Evolutionary conservation across 495 filamentous ascomycete species (phyloP), one percentile per base, ranked within the genome.

Genomic region (Daldinia loculata): DNA sequence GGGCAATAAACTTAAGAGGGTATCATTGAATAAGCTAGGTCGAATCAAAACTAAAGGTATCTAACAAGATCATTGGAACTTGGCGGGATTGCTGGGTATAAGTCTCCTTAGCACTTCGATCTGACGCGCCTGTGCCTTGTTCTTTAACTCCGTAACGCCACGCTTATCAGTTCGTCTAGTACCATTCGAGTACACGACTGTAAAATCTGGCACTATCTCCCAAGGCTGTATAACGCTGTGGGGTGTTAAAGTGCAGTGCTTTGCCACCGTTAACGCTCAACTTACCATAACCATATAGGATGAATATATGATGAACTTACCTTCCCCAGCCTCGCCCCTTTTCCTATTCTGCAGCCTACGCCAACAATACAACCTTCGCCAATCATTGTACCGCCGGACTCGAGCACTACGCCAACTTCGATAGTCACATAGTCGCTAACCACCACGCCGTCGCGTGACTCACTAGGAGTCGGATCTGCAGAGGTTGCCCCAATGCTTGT

Each of bases 341-440:
- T 84, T 4, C 89, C 90, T 51, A 93, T 70, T 72, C 77, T 84
- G 7, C 83, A 85, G 17, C 87, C 86, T 3, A 88, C 87, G 34
- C 89, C 91, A 2, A 94, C 80, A 38, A 86, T 76, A 43, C 78
- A 85, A 3, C 91, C 88, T 61, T 91, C 89, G 22, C 89, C 89
- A 3, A 93, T 80, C 8, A 80, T 77, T 17, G 78, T 84, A 27
- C 87, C 89, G 39, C 83, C 82, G 1, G 80, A 79, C 70, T 94
- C 89, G 32, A 93, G 81, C 34, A 88, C 63, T 8, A 87, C 86
- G 30, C 85, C 87, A 0, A 86, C 84, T 74, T 92, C 89, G 6
- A 93, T 79, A 0, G 84, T 85, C 1, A 87, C 89, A 32, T 85
- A 86, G 61, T 86, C 84, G 12, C 83, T 87, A 48, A 92, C 75